Conservation (phyloP, 108 stramenopile species). For the Nitzschia putrida region DNA sequence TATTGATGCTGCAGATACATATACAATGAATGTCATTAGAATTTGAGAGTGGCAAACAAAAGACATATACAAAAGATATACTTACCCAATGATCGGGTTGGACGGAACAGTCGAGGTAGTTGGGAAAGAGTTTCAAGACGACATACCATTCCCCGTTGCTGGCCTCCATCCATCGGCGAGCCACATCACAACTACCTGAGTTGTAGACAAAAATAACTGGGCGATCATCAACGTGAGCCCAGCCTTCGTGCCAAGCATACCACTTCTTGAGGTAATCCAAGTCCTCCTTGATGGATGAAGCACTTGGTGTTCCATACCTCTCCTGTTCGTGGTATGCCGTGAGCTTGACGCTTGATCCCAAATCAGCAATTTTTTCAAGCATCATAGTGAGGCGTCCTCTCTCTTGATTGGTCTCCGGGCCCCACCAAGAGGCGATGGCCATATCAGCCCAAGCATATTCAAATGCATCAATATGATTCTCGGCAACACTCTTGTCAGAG, state of each 20-base stretch:
- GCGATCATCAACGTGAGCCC: slow-evolving; percentile 34
- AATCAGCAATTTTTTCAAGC: slow-evolving; percentile 15
- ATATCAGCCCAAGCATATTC: slow-evolving; percentile 29
- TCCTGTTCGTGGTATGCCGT: slow-evolving; percentile 40
- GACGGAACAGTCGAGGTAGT: slow-evolving; percentile 23
- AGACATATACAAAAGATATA: background rate
- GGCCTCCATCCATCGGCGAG: slow-evolving; percentile 35
- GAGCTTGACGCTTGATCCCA: slow-evolving; percentile 25
- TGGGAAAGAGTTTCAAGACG: slow-evolving; percentile 29
- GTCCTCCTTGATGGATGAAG: slow-evolving; percentile 19
- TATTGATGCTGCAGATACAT: slow-evolving; percentile 27
- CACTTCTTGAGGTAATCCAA: slow-evolving; percentile 41
- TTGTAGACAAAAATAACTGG: slow-evolving; percentile 46
- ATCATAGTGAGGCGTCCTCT: slow-evolving; percentile 20
- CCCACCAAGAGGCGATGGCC: slow-evolving; percentile 36
- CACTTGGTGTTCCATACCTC: background rate
- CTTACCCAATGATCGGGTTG: slow-evolving; percentile 40
- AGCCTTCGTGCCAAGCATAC: slow-evolving; percentile 37
- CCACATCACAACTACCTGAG: slow-evolving; percentile 28
- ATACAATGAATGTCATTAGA: background rate
- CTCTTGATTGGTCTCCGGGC: slow-evolving; percentile 22
- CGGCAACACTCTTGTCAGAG: slow-evolving; percentile 7
- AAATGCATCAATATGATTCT: slow-evolving; percentile 25
- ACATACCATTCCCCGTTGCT: slow-evolving; percentile 41
- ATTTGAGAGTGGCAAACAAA: background rate